Evolutionary conservation across 257 asterid species (phyloP).

Genomic region (Plantago elongata): DNA sequence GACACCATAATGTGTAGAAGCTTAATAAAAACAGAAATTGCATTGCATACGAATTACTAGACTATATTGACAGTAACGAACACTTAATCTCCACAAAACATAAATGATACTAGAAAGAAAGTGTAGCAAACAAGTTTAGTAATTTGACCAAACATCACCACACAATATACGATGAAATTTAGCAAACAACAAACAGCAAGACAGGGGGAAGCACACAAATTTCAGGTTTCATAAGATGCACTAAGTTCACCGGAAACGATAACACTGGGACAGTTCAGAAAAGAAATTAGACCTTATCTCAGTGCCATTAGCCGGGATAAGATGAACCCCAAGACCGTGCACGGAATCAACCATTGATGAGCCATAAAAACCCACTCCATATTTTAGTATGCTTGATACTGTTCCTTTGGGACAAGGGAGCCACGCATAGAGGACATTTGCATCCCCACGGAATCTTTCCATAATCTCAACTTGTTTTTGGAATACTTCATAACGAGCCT

Average conservation of each 20-base stretch:
- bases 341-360: conserved; percentile 28
- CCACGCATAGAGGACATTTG: conserved; percentile 75
- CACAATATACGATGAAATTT: no score
- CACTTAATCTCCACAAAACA: neutral
- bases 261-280: conserved; percentile 9
- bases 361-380: conserved; percentile 54
- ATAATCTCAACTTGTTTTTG: conserved; percentile 67
- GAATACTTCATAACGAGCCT: conserved; percentile 63
- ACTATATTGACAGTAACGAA: neutral
- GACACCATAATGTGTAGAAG: no score
- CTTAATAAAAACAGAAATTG: no score
- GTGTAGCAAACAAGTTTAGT: no score
- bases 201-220: neutral
- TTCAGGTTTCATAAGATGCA: neutral
- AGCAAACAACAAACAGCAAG: neutral
- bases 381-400: conserved; percentile 40
- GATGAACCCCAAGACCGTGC: conserved; percentile 60
- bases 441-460: conserved; percentile 60
- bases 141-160: no score
- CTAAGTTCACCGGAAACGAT: neutral
- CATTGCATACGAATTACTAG: neutral
- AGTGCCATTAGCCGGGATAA: conserved; percentile 65
- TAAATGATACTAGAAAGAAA: no score
- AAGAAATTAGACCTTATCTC: conserved; percentile 54
- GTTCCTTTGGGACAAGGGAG: conserved; percentile 67